phyloP scores from a whole-genome alignment of 1,139 yeast genomes.

The Zygosaccharomyces pseudobailii region DNA sequence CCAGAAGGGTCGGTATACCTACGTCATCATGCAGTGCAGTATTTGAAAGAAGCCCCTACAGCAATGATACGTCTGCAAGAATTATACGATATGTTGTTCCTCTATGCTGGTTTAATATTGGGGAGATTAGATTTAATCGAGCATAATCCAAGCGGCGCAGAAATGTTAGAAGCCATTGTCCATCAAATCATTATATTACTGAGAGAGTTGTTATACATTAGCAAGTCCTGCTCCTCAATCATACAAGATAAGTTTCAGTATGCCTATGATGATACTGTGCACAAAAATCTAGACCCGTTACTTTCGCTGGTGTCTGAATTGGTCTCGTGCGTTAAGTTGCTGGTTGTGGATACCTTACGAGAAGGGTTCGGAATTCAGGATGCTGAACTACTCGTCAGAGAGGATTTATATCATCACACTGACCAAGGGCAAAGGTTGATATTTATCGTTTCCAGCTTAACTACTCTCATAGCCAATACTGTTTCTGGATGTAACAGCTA shows the following conservation, averaged over 20 bases:
- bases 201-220: conserved; percentile 59
- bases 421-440: conserved; percentile 64
- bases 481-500: conserved; percentile 45
- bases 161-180: conserved; percentile 56
- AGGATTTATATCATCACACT: conserved; percentile 48
- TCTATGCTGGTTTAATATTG: conserved; percentile 65
- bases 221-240: conserved; percentile 43
- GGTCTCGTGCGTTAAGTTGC: conserved; percentile 57
- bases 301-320: conserved; percentile 60
- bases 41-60: conserved; percentile 53
- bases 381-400: conserved; percentile 28
- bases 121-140: conserved; percentile 74
- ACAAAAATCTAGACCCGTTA: conserved; percentile 52
- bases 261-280: conserved; percentile 37
- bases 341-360: conserved; percentile 49
- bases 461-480: conserved; percentile 50
- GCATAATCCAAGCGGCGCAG: conserved; percentile 66
- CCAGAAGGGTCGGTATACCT: conserved; percentile 8
- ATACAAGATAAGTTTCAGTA: conserved; percentile 37
- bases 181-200: conserved; percentile 63
- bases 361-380: conserved; percentile 31
- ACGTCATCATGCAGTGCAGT: conserved; percentile 17
- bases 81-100: conserved; percentile 62
- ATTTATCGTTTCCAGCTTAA: conserved; percentile 59
- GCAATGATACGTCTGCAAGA: conserved; percentile 72